Percentiles rank a stretch among this genome's conserved stretches.
phyloP scores from a whole-genome alignment of 192 early-diverging fungal genomes.

The Backusella luteola region DNA sequence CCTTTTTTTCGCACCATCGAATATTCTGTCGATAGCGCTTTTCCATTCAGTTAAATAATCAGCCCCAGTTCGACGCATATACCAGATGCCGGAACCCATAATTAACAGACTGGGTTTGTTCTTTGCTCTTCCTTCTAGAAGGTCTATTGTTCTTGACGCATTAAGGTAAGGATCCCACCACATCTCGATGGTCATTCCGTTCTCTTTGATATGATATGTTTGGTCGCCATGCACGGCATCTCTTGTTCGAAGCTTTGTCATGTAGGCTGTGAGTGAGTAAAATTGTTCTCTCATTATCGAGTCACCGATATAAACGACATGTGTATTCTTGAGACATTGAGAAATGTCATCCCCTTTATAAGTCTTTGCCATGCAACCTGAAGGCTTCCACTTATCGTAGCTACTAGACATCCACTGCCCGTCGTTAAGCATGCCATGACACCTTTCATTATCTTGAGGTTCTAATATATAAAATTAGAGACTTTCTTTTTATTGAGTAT shows the following conservation, averaged over 20 bases:
- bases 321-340: conserved; percentile 45
- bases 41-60: conserved; percentile 48
- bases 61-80: conserved; percentile 50
- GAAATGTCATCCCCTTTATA: conserved; percentile 45
- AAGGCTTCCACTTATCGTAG: conserved; percentile 54
- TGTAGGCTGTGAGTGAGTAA: conserved; percentile 49
- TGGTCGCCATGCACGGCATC: conserved; percentile 15
- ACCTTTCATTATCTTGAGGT: conserved; percentile 39
- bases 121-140: conserved; percentile 12
- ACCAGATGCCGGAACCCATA: conserved; percentile 63
- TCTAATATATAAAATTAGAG: conserved; percentile 24
- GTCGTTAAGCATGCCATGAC: conserved; percentile 43
- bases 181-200: conserved; percentile 50
- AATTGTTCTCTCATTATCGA: conserved; percentile 65
- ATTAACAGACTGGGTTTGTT: conserved; percentile 42
- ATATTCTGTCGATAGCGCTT: conserved; percentile 39
- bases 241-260: conserved; percentile 39
- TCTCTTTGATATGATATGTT: conserved; percentile 14
- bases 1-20: conserved; percentile 12
- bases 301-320: conserved; percentile 67
- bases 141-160: conserved; percentile 31
- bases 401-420: conserved; percentile 51
- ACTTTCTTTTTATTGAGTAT: neutral
- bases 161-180: conserved; percentile 76
- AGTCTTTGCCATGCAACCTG: conserved; percentile 57